These are phyloP conservation scores for Euphorbia peplus DNA, from an alignment of 345 rosid species.

Conservation along the genomic window DNA sequence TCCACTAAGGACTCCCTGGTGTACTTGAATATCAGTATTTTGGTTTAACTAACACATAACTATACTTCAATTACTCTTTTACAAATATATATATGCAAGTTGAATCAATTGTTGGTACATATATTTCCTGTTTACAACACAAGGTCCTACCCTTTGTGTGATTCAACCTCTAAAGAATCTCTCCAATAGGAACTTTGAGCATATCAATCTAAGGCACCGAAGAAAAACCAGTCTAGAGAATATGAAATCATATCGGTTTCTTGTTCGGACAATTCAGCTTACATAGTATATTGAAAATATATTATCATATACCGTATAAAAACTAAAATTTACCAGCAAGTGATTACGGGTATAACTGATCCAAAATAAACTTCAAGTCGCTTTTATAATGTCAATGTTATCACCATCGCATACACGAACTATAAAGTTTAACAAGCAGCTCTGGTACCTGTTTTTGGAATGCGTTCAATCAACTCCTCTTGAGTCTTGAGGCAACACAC, in stretches of 20 bases:
- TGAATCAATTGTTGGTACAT: background rate
- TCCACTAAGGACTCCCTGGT: background rate
- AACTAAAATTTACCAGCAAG: slow-evolving; percentile 45
- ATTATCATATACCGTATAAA: background rate
- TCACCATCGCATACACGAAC: slow-evolving; percentile 60
- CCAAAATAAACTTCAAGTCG: slow-evolving; percentile 57
- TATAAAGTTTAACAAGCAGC: slow-evolving; percentile 29
- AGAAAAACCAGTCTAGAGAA: background rate
- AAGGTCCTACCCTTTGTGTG: no score
- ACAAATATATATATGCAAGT: background rate
- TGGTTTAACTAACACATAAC: background rate
- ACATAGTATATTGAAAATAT: slow-evolving; percentile 3
- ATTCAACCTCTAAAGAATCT: slow-evolving; percentile 36
- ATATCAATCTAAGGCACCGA: slow-evolving; percentile 47
- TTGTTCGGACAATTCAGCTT: background rate
- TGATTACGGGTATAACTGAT: slow-evolving; percentile 56
- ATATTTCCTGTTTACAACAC: no score
- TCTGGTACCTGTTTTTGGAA: slow-evolving; percentile 69
- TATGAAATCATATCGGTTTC: background rate
- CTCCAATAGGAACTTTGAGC: slow-evolving; percentile 58
- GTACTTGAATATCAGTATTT: background rate
- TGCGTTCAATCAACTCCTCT: slow-evolving; percentile 59
- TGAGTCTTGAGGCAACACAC: slow-evolving; percentile 50
- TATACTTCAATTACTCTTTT: background rate
- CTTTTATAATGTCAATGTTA: slow-evolving; percentile 64